Percentiles rank a stretch among this genome's conserved stretches.
These are phyloP conservation scores for Quercus tomentella DNA, from an alignment of 331 rosid genomes.

Conservation along the genomic window DNA sequence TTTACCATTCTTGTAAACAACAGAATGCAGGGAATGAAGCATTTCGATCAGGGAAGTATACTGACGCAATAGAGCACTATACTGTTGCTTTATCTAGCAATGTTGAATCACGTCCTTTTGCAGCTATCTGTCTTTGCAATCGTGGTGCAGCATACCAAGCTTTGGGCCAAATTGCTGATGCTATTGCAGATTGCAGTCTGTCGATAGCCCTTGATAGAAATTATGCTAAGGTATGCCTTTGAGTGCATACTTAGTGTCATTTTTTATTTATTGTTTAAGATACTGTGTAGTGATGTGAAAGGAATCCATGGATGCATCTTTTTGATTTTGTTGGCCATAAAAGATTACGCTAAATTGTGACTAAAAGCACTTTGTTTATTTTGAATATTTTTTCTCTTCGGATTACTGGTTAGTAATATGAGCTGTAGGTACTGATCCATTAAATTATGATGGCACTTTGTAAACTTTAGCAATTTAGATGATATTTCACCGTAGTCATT, in stretches of 20 bases:
- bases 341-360: slow-evolving; percentile 9
- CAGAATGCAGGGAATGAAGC: slow-evolving; percentile 87
- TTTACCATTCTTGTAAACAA: slow-evolving; percentile 24
- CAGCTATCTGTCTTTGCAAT: slow-evolving; percentile 85
- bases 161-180: slow-evolving; percentile 85
- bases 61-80: slow-evolving; percentile 79
- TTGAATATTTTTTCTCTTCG: not conserved
- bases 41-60: slow-evolving; percentile 53
- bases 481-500: no score
- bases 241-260: not conserved
- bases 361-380: not conserved
- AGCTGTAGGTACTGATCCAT: not conserved
- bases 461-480: no score
- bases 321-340: not conserved
- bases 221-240: slow-evolving; percentile 68
- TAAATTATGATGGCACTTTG: not conserved
- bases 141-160: slow-evolving; percentile 97
- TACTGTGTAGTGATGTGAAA: not conserved
- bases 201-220: slow-evolving; percentile 83
- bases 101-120: slow-evolving; percentile 71
- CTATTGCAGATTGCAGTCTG: slow-evolving; percentile 88
- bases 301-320: slow-evolving; percentile 11
- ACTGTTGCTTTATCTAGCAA: slow-evolving; percentile 72
- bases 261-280: not conserved
- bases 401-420: not conserved